Evolutionary conservation across 139 green algal genomes (phyloP).

Genomic region (Eudorina sp.): DNA sequence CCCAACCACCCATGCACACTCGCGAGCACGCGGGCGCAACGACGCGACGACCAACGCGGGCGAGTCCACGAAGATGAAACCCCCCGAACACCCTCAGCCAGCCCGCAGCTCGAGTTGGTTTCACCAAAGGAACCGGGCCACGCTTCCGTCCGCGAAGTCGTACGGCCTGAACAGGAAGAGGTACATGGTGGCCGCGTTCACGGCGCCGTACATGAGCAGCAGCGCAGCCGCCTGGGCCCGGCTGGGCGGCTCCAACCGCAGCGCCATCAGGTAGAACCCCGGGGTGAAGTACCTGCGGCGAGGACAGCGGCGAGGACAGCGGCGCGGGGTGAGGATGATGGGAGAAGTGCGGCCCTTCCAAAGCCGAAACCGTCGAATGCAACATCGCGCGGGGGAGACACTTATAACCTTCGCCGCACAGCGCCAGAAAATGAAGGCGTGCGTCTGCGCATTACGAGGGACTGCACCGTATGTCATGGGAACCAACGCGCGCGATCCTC

Average conservation of each 20-base stretch:
- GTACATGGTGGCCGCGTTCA: constrained; percentile 77
- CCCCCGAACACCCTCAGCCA: too few relatives aligned
- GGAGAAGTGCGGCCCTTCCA: too few relatives aligned
- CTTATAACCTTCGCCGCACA: background rate
- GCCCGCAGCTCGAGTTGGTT: too few relatives aligned
- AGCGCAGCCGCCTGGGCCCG: constrained; percentile 22
- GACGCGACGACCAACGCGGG: too few relatives aligned
- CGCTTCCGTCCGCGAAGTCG: constrained; percentile 77
- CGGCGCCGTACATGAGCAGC: constrained; percentile 40
- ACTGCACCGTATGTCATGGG: background rate
- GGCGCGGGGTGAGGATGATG: too few relatives aligned
- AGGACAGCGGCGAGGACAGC: background rate
- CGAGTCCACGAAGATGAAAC: too few relatives aligned
- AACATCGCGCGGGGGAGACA: background rate
- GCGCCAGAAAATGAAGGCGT: background rate
- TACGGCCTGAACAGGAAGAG: constrained; percentile 84
- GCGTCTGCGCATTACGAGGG: background rate
- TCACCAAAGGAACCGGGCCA: constrained; percentile 95
- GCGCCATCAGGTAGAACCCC: constrained; percentile 68
- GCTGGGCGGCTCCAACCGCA: constrained; percentile 66
- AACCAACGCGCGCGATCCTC: background rate
- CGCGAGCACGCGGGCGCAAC: too few relatives aligned
- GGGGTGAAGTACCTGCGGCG: constrained; percentile 88
- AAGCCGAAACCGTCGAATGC: background rate
- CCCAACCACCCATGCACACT: too few relatives aligned